A percentile compares a stretch with the other conserved stretches of the same genome.
Evolutionary conservation across 208 protist species (phyloP).

Genomic region (Strigomonas culicis): DNA sequence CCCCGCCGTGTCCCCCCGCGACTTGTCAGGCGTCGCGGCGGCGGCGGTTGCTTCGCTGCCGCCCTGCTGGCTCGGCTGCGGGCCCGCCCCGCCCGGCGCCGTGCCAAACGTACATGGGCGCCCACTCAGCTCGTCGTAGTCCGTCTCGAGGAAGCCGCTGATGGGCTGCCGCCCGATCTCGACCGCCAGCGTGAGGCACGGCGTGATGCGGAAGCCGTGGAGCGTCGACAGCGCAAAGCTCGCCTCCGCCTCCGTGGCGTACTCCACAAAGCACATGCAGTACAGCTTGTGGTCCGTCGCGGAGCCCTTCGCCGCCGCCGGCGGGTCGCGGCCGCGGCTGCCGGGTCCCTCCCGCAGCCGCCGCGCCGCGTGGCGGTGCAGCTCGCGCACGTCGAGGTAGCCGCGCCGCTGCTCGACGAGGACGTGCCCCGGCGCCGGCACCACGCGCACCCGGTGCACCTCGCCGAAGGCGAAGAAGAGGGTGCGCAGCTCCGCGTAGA

Average conservation of each 20-base stretch:
- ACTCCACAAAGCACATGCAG: constrained; percentile 48
- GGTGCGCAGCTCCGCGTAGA: constrained; percentile 20
- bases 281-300: constrained; percentile 6
- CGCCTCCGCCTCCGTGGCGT: constrained; percentile 18
- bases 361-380: too few species aligned
- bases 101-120: constrained; percentile 46
- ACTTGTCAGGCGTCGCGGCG: too few species aligned
- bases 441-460: constrained; percentile 35
- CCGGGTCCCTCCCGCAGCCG: too few species aligned
- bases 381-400: too few species aligned
- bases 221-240: background rate
- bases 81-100: constrained; percentile 7
- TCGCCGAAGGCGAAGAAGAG: constrained; percentile 30
- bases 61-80: too few species aligned
- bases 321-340: too few species aligned
- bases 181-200: constrained; percentile 19
- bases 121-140: constrained; percentile 23
- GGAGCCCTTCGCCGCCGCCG: background rate
- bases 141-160: constrained; percentile 29
- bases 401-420: background rate
- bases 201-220: constrained; percentile 10
- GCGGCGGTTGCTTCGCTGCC: too few species aligned
- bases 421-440: constrained; percentile 20
- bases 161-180: constrained; percentile 23
- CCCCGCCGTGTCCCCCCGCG: too few species aligned